phyloP scores from a whole-genome alignment of 2,329 filamentous ascomycete genomes.

The Clarireedia homoeocarpa region DNA sequence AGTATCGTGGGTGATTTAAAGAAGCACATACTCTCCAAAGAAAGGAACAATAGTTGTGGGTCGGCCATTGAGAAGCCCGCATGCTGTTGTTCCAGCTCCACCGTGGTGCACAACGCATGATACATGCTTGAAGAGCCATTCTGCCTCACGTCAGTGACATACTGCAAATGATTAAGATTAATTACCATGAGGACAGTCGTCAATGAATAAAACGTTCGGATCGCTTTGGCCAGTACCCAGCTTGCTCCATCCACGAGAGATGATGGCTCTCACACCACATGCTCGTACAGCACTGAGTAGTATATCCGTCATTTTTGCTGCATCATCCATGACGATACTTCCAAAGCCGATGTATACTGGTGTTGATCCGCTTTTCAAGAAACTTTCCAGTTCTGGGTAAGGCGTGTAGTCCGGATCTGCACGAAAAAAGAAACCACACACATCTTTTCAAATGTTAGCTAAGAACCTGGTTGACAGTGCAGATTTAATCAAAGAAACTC shows the following conservation, averaged over 20 bases:
- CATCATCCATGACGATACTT: constrained; percentile 66
- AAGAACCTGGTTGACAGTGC: not conserved
- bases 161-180: no score
- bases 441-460: constrained; percentile 34
- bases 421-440: constrained; percentile 73
- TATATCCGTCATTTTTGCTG: constrained; percentile 57
- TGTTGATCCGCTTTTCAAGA: constrained; percentile 46
- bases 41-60: constrained; percentile 63
- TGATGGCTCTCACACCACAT: constrained; percentile 60
- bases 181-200: constrained; percentile 61
- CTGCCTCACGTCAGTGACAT: not conserved
- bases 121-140: constrained; percentile 62
- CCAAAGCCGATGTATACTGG: constrained; percentile 72
- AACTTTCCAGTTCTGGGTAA: constrained; percentile 43
- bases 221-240: constrained; percentile 44
- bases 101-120: constrained; percentile 18
- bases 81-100: constrained; percentile 46
- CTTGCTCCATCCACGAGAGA: constrained; percentile 69
- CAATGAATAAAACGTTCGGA: constrained; percentile 62
- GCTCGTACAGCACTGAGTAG: constrained; percentile 60
- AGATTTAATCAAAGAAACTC: no score
- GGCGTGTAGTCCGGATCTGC: constrained; percentile 51
- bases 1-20: no score
- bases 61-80: constrained; percentile 60
- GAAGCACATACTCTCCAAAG: constrained; percentile 51